Conservation (phyloP, 1,284 basidiomycete species). For the Ceratobasidium sp. region DNA sequence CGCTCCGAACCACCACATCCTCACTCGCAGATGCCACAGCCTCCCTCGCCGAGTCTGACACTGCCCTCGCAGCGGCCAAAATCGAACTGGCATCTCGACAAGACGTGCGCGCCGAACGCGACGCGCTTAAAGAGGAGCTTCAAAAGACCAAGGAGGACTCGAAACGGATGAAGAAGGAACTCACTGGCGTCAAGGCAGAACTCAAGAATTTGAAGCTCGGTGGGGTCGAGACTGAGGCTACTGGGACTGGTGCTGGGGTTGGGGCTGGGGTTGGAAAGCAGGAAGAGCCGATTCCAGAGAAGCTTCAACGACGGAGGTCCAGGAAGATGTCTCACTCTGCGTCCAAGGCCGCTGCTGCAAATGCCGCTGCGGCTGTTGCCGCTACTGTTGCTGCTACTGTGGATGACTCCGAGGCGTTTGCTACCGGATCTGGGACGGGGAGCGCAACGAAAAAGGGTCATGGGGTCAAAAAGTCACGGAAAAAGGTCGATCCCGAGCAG, state of each 20-base stretch:
- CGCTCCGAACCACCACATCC: slow-evolving; percentile 32
- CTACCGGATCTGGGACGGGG: slow-evolving; percentile 4
- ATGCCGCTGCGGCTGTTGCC: slow-evolving; percentile 2
- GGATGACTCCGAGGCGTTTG: not conserved
- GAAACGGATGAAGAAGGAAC: slow-evolving; percentile 11
- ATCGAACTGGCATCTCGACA: slow-evolving; percentile 13
- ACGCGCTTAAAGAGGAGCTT: slow-evolving; percentile 22
- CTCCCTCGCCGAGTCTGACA: slow-evolving; percentile 33
- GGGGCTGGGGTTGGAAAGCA: not conserved
- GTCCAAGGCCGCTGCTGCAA: not conserved
- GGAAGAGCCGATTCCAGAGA: slow-evolving; percentile 7
- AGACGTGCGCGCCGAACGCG: slow-evolving; percentile 14
- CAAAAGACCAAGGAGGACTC: slow-evolving; percentile 3
- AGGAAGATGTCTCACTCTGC: slow-evolving; percentile 36
- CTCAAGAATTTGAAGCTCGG: slow-evolving; percentile 13
- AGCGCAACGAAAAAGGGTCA: not conserved
- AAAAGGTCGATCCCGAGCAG: slow-evolving; percentile 15
- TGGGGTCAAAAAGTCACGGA: slow-evolving; percentile 25
- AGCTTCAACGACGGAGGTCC: slow-evolving; percentile 31
- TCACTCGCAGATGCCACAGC: slow-evolving; percentile 34
- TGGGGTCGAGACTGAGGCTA: slow-evolving; percentile 17
- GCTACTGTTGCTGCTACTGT: not conserved
- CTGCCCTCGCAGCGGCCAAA: slow-evolving; percentile 37
- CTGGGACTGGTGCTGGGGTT: not conserved
- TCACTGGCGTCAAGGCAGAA: not conserved